Base-by-base conservation (phyloP, 2,329 filamentous ascomycete genomes). In the Trichoderma endophyticum region DNA sequence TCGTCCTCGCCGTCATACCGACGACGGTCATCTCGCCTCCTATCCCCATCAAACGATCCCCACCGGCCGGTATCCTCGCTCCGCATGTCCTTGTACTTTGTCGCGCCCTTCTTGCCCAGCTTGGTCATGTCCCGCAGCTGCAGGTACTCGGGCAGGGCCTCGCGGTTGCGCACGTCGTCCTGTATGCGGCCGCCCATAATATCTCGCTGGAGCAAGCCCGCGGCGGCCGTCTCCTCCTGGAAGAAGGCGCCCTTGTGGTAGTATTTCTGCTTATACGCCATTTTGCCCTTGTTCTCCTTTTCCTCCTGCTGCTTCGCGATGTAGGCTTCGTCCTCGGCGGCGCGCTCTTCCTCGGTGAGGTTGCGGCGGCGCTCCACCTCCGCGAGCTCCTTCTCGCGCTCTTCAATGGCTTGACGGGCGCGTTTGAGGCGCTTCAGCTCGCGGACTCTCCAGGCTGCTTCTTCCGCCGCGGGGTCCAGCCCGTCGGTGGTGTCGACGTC, bases 211-310 rank as follows among this genome's bases (percentile, higher is more conserved):
- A 93, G 90, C 60, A 98, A 84, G 1, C 93, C 93, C 74, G 93
- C 90, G 18, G 89, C 90, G 76, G 91, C 89, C 66, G 91, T 87
- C 77, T 97, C 93, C 67, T 95, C 93, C 75, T 92, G 92, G 85
- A 93, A 98, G 84, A 98, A 99, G 18, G 96, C 96, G 63, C 96
- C 96, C 83, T 95, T 95, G 86, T 99, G 96, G 82, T 93, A 95
- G 84, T 98, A 99, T 80, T 95, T 94, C 79, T 98, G 95, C 92
- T 98, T 93, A 81, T 90, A 98, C 2, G 88, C 88, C 86, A 96
- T 93, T 82, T 95, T 92, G 68, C 94, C 94, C 73, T 92, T 91
- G 65, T 86, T 82, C 73, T 92, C 90, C 77, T 93, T 93, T 74
- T 97, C 94, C 74, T 92, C 92, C 76, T 92, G 90, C 82, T 98